These are phyloP conservation scores for Ustilago xerochloae DNA, from an alignment of 1,284 basidiomycete species.

Conservation along the genomic window DNA sequence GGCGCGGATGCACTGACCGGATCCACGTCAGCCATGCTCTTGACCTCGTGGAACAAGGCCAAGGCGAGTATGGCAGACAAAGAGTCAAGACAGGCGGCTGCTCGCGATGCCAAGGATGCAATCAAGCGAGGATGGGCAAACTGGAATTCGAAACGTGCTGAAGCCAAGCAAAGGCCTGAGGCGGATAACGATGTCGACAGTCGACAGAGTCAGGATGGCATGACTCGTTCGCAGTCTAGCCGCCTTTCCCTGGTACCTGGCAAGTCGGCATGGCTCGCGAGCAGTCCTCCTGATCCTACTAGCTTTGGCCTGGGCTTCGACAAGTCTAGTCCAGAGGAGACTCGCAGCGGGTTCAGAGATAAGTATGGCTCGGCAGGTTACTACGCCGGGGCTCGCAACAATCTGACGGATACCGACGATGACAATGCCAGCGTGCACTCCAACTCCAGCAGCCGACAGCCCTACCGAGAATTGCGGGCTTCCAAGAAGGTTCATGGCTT, in stretches of 20 bases:
- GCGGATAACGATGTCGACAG: constrained; percentile 9
- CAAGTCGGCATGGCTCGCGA: constrained; percentile 45
- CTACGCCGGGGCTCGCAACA: constrained; percentile 17
- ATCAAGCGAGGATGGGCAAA: constrained; percentile 63
- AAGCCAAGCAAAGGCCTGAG: constrained; percentile 17
- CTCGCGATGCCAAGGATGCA: constrained; percentile 64
- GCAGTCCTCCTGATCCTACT: constrained; percentile 49
- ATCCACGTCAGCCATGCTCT: constrained; percentile 33
- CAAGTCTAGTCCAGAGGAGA: constrained; percentile 38
- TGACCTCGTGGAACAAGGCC: constrained; percentile 60
- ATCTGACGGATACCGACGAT: constrained; percentile 40
- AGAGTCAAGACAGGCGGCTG: constrained; percentile 59
- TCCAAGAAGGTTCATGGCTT: constrained; percentile 38
- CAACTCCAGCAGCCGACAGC: constrained; percentile 40
- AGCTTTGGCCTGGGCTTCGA: constrained; percentile 49
- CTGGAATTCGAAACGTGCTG: constrained; percentile 56
- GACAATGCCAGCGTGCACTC: constrained; percentile 43
- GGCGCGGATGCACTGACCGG: constrained; percentile 3
- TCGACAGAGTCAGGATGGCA: constrained; percentile 13
- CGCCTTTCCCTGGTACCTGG: constrained; percentile 39
- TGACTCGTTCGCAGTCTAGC: constrained; percentile 34
- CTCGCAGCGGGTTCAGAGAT: constrained; percentile 6
- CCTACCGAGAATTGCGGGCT: constrained; percentile 41
- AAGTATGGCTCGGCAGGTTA: constrained; percentile 10
- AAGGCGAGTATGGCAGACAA: constrained; percentile 65